phyloP scores from a whole-genome alignment of 2,329 filamentous ascomycete species.

The Monilinia fructigena region DNA sequence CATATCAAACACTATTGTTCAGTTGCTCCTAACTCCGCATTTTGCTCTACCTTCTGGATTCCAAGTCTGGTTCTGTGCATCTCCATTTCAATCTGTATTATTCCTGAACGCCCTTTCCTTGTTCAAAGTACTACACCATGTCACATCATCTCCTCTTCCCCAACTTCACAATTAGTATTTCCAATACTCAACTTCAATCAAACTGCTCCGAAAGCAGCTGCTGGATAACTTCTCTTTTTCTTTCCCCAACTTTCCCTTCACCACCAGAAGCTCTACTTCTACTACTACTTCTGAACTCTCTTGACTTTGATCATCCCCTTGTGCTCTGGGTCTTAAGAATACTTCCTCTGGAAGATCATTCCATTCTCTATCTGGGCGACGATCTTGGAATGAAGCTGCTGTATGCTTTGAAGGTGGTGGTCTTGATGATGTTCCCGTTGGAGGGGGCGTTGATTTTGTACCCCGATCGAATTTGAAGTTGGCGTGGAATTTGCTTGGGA shows the following conservation, averaged over 20 bases:
- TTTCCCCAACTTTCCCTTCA: constrained; percentile 45
- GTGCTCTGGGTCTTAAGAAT: constrained; percentile 38
- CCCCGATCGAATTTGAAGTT: constrained; percentile 56
- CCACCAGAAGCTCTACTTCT: constrained; percentile 47
- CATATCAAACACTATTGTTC: background rate
- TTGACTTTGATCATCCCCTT: constrained; percentile 32
- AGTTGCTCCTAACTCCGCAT: background rate
- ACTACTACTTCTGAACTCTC: constrained; percentile 57
- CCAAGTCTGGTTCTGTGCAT: background rate
- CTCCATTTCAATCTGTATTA: background rate
- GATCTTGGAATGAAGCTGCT: constrained; percentile 56
- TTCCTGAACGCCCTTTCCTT: background rate
- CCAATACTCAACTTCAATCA: background rate
- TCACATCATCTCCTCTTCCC: background rate
- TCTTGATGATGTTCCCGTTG: constrained; percentile 12
- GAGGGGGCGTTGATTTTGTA: constrained; percentile 37
- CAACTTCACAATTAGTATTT: background rate
- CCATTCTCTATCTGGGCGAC: constrained; percentile 60
- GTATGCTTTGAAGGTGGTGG: constrained; percentile 12
- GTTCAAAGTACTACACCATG: background rate
- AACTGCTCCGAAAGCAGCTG: constrained; percentile 55
- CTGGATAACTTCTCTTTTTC: constrained; percentile 60
- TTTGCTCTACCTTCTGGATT: background rate
- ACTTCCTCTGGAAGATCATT: constrained; percentile 65
- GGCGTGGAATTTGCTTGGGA: constrained; percentile 35